Conservation (phyloP, 345 rosid species). For the Acer yangbiense region DNA sequence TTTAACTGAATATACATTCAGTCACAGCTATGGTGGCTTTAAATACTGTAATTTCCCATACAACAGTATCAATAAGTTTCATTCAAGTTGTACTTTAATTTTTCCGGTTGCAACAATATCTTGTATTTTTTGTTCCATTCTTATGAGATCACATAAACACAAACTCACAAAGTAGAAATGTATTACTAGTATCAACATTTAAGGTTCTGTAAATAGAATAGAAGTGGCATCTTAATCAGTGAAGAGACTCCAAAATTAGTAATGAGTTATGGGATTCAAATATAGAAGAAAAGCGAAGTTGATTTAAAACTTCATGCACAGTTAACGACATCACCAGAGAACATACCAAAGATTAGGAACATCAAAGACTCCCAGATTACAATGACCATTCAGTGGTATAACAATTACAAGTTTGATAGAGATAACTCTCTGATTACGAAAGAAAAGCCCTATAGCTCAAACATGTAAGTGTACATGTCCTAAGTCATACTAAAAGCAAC, state of each 20-base stretch:
- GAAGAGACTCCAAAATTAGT: background rate
- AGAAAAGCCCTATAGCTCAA: background rate
- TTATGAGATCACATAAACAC: background rate
- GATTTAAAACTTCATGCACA: constrained; percentile 6
- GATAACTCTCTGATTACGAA: background rate
- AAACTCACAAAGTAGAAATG: background rate
- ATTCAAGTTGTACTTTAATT: background rate
- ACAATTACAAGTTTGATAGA: background rate
- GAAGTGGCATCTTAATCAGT: background rate
- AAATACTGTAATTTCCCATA: background rate
- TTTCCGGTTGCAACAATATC: background rate
- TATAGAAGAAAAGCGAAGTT: background rate
- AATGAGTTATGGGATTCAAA: constrained; percentile 8
- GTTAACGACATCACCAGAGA: background rate
- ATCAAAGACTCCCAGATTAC: background rate
- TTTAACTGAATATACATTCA: background rate
- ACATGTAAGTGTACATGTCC: background rate
- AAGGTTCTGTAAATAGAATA: background rate
- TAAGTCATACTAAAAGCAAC: constrained; percentile 10
- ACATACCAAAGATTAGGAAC: background rate
- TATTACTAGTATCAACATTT: background rate
- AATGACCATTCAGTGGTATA: background rate
- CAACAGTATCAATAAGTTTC: background rate
- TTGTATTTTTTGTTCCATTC: background rate
- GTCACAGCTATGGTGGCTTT: background rate